Conservation (phyloP, 2,329 filamentous ascomycete genomes). For the Phialophora verrucosa region DNA sequence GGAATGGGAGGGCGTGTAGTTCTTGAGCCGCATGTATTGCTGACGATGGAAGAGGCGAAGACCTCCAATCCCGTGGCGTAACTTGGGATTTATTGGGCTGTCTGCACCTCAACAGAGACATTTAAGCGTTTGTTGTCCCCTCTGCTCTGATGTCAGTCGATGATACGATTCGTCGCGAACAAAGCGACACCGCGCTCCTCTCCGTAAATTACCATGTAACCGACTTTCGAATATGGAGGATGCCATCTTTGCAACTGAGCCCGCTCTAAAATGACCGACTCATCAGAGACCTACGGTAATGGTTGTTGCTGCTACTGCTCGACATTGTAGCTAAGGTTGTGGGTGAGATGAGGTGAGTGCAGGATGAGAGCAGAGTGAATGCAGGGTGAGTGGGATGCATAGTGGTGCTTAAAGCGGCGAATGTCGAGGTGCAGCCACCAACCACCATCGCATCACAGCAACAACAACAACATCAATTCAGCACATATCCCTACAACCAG, state of each 20-base stretch:
- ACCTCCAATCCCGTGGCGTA: background rate
- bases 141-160: no score
- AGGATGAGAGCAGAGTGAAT: background rate
- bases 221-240: no score
- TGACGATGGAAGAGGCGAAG: background rate
- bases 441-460: slow-evolving; percentile 8
- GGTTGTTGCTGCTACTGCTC: no score
- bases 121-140: no score
- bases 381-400: background rate
- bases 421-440: slow-evolving; percentile 3
- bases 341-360: background rate
- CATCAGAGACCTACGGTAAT: no score
- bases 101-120: background rate
- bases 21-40: background rate
- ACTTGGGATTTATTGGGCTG: background rate
- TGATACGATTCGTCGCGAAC: background rate
- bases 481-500: slow-evolving; percentile 12
- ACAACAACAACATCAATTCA: slow-evolving; percentile 22
- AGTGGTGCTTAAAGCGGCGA: background rate
- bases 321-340: no score
- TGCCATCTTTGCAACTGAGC: no score
- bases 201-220: no score
- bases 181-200: no score
- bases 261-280: no score
- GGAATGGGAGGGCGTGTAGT: background rate